Evolutionary conservation across 164 flowering plant species (phyloP).

Genomic region (Vitis vinifera): ASM3070453v1 NC_081811.1:2740501-2741000

Average conservation of each 20-base stretch:
- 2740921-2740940: background rate
- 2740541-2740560: conserved; percentile 34
- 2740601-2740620: conserved; percentile 13
- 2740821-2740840: background rate
- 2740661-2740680: conserved; percentile 7
- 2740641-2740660: conserved; percentile 24
- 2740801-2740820: background rate
- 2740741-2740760: background rate
- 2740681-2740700: conserved; percentile 3
- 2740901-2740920: background rate
- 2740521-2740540: conserved; percentile 17
- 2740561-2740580: conserved; percentile 20
- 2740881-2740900: background rate
- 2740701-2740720: conserved; percentile 5
- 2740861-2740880: background rate
- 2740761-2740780: background rate
- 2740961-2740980: conserved; percentile 13
- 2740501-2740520: background rate
- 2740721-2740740: conserved; percentile 3
- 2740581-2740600: conserved; percentile 22
- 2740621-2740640: conserved; percentile 7
- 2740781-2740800: background rate
- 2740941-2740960: conserved; percentile 30
- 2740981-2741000: conserved; percentile 14
- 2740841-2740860: background rate